phyloP scores from a whole-genome alignment of 176 grass and related monocot species.

The Stipa capillata region DNA sequence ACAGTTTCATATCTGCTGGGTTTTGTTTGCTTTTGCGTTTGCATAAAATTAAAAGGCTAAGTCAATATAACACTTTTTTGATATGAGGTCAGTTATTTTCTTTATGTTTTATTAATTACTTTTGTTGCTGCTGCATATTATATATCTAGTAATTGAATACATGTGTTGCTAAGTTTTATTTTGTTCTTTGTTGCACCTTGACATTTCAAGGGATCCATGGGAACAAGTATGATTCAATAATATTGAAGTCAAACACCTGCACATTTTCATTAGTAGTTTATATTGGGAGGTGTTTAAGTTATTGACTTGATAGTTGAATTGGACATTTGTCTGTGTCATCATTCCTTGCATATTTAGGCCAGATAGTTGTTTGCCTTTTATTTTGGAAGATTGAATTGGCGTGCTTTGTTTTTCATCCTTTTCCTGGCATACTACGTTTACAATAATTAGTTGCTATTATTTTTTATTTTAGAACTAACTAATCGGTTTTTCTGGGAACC shows the following conservation, averaged over 20 bases:
- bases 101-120: background rate
- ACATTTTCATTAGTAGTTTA: background rate
- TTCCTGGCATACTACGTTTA: background rate
- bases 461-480: background rate
- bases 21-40: constrained; percentile 21
- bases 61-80: background rate
- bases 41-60: background rate
- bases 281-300: background rate
- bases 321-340: background rate
- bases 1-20: background rate
- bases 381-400: background rate
- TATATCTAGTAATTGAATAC: background rate
- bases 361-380: background rate
- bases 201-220: background rate
- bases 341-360: background rate
- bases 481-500: background rate
- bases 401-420: background rate
- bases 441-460: background rate
- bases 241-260: background rate
- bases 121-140: background rate
- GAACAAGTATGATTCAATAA: background rate
- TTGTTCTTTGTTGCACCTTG: background rate
- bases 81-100: background rate
- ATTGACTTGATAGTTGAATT: background rate
- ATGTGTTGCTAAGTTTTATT: background rate